phyloP scores from a whole-genome alignment of 306 rosid genomes.

The Luffa aegyptiaca region DNA sequence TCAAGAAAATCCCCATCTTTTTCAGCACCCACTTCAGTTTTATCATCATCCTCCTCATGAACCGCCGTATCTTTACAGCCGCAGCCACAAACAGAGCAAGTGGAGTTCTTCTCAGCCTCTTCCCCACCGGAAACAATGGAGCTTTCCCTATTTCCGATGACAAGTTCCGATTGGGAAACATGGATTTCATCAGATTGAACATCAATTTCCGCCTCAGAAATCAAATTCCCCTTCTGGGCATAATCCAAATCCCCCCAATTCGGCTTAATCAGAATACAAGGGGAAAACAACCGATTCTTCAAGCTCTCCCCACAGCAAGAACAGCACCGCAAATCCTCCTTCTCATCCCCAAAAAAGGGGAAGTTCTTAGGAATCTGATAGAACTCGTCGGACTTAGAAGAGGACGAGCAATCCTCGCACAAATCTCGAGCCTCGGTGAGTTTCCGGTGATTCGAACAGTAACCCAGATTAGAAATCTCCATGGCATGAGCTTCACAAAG shows the following conservation, averaged over 20 bases:
- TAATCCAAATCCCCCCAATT: constrained; percentile 51
- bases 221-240: constrained; percentile 36
- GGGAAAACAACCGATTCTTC: constrained; percentile 40
- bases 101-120: constrained; percentile 32
- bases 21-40: constrained; percentile 19
- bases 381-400: constrained; percentile 26
- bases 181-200: constrained; percentile 30
- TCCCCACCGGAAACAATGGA: constrained; percentile 39
- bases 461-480: constrained; percentile 68
- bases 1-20: constrained; percentile 16
- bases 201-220: constrained; percentile 26
- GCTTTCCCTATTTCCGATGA: constrained; percentile 23
- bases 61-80: constrained; percentile 29
- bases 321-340: constrained; percentile 32
- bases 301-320: constrained; percentile 71
- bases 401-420: constrained; percentile 80
- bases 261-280: constrained; percentile 62
- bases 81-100: constrained; percentile 46
- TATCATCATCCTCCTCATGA: constrained; percentile 30
- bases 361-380: constrained; percentile 38
- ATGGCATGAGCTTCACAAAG: constrained; percentile 72
- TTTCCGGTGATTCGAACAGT: constrained; percentile 56
- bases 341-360: constrained; percentile 40
- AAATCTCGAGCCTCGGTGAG: constrained; percentile 50
- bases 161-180: constrained; percentile 33